Evolutionary conservation across 1,284 basidiomycete species (phyloP).

Genomic region (Hymenochaete sp.): DNA sequence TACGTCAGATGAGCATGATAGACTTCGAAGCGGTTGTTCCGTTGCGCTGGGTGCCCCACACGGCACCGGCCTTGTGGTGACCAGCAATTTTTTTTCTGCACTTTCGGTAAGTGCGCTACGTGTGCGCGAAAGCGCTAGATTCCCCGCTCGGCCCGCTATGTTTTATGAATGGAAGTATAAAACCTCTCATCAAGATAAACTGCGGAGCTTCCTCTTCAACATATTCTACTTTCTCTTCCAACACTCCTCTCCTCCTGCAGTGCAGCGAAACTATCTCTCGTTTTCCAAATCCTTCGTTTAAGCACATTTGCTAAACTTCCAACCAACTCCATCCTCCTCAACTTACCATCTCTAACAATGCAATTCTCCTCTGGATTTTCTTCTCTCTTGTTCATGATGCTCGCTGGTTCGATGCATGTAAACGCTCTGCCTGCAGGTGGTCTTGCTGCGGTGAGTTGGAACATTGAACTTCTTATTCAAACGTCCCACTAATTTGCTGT

Average conservation of each 20-base stretch:
- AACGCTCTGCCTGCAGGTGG: slow-evolving; percentile 17
- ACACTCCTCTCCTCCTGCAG: neutral
- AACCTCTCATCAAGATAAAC: neutral
- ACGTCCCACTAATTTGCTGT: neutral
- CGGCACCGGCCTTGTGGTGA: too few relatives aligned
- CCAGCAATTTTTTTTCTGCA: too few relatives aligned
- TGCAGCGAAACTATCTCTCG: neutral
- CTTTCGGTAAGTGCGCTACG: too few relatives aligned
- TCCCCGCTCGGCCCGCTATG: too few relatives aligned
- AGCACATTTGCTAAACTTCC: neutral
- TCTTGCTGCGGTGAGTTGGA: neutral
- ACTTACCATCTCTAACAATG: neutral
- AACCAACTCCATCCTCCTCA: neutral
- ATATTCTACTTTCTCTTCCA: neutral
- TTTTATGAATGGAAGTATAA: neutral
- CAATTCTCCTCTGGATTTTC: slow-evolving; percentile 1
- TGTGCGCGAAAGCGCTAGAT: too few relatives aligned
- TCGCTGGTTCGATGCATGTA: slow-evolving; percentile 21
- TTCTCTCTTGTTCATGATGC: slow-evolving; percentile 16
- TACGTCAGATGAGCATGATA: too few relatives aligned
- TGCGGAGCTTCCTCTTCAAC: neutral
- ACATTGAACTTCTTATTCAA: neutral
- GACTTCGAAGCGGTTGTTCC: too few relatives aligned
- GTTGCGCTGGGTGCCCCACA: too few relatives aligned
- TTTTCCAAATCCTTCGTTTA: neutral